Percentiles rank a stretch among this genome's conserved stretches.
Conservation (phyloP, 2,329 filamentous ascomycete genomes). For the Orbilia quercus region DNA sequence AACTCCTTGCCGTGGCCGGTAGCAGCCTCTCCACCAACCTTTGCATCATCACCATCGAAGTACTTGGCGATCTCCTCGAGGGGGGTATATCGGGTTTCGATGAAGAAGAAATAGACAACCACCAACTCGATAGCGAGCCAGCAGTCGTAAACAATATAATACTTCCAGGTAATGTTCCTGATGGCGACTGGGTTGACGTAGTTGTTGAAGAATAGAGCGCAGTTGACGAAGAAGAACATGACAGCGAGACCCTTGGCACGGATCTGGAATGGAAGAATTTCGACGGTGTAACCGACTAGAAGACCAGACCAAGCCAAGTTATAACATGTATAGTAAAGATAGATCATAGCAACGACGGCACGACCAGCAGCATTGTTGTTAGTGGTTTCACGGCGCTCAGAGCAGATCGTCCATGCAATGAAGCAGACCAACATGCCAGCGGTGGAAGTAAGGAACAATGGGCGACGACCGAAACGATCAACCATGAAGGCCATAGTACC, state of each 20-base stretch:
- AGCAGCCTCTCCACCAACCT: conserved; percentile 56
- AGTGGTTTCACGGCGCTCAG: conserved; percentile 61
- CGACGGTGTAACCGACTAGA: conserved; percentile 65
- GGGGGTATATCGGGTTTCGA: conserved; percentile 64
- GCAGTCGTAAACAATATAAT: conserved; percentile 65
- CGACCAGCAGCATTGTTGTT: conserved; percentile 58
- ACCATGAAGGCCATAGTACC: conserved; percentile 59
- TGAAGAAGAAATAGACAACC: conserved; percentile 66
- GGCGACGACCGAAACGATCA: conserved; percentile 61
- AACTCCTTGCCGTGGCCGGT: conserved; percentile 55
- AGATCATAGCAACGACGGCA: conserved; percentile 62
- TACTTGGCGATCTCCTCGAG: conserved; percentile 66
- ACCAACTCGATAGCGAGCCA: conserved; percentile 64
- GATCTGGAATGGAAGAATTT: conserved; percentile 66
- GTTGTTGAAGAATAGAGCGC: conserved; percentile 67
- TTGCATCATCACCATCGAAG: conserved; percentile 65
- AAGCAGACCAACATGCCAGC: conserved; percentile 64
- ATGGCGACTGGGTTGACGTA: conserved; percentile 67
- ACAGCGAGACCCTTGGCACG: conserved; percentile 65
- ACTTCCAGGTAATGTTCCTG: conserved; percentile 65
- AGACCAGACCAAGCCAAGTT: conserved; percentile 65
- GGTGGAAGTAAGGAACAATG: conserved; percentile 64
- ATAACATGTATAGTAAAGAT: conserved; percentile 62
- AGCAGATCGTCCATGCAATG: conserved; percentile 64
- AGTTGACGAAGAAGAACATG: conserved; percentile 65